Base-by-base conservation (phyloP, 371 early-diverging fungal species). In the Mucor indicus region DNA sequence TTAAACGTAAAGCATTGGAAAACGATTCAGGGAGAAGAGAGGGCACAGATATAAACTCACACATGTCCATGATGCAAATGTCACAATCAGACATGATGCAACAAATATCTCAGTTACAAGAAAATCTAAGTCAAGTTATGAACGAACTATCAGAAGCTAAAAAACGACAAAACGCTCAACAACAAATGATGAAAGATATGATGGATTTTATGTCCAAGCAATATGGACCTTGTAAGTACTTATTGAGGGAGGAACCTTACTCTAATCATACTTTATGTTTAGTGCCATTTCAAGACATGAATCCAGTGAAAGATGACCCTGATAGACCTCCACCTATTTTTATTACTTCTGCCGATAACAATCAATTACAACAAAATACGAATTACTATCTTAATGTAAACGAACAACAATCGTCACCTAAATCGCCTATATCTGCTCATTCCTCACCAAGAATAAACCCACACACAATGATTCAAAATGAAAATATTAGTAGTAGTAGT, bases 11-110 rank as follows among this genome's bases (percentile, higher is more conserved):
- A 64, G 75, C 91, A 19, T 78, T 89, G 71, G 91, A 92, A 45
- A 72, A 86, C 17, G 89, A 90, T 44, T 39, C 57, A 9, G 62
- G 78, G 43, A 64, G 86, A 33, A 75, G 88, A 48, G 89, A 87
- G 29, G 72, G 76, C 4, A 75, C 76, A 11, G 91, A 91, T 57
- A 52, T 87, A 24, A 77, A 82, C 19, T 78, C 78, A 0, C 87
- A 89, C 46, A 73, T 90, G 59, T 76, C 84, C 19, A 73, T 86
- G 70, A 69, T 93, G 59, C 87, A 90, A 57, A 72, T 81, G 24
- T 69, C 84, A 10, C 91, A 90, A 53, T 62, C 77, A n/a, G 89
- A 90, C 38, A 75, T 90, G 53, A 61, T 79, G 46, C 84, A 84
- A 62, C 85, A 86, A 49, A 75, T 91, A 35, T 64, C 76, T 13